A percentile compares a stretch with the other conserved stretches of the same genome.
Conservation (phyloP, 495 filamentous ascomycete species). For the Pyronema omphalodes region DNA sequence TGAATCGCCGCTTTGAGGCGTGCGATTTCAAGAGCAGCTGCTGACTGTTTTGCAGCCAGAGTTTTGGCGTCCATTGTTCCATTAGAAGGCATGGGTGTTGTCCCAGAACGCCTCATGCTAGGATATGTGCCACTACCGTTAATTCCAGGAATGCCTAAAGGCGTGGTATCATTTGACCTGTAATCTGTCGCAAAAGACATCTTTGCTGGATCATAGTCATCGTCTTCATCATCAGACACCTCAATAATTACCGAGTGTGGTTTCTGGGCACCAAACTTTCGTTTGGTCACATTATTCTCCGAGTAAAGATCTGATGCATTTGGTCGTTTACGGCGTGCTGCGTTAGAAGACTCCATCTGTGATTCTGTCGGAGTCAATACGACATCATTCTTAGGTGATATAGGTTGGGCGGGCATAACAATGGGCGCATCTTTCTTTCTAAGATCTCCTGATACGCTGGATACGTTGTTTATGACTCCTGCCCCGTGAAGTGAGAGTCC, state of each 20-base stretch:
- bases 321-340: slow-evolving; percentile 48
- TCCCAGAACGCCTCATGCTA: neutral
- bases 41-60: slow-evolving; percentile 36
- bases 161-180: neutral
- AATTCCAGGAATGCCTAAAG: neutral
- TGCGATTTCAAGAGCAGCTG: slow-evolving; percentile 43
- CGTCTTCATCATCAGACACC: slow-evolving; percentile 38
- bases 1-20: slow-evolving; percentile 51
- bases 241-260: slow-evolving; percentile 47
- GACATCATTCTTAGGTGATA: neutral
- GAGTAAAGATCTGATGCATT: slow-evolving; percentile 65
- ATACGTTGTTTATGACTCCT: slow-evolving; percentile 5
- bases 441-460: slow-evolving; percentile 10
- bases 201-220: slow-evolving; percentile 26
- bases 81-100: neutral
- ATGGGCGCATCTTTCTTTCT: slow-evolving; percentile 19
- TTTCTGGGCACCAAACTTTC: slow-evolving; percentile 34
- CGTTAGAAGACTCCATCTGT: neutral
- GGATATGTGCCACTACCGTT: neutral
- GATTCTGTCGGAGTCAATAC: neutral
- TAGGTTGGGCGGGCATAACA: neutral
- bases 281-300: slow-evolving; percentile 34
- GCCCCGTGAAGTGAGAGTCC: slow-evolving; percentile 11
- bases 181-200: neutral
- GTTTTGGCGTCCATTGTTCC: slow-evolving; percentile 29